Base-by-base conservation (phyloP, 257 asterid species). In the Petunia axillaris region DNA sequence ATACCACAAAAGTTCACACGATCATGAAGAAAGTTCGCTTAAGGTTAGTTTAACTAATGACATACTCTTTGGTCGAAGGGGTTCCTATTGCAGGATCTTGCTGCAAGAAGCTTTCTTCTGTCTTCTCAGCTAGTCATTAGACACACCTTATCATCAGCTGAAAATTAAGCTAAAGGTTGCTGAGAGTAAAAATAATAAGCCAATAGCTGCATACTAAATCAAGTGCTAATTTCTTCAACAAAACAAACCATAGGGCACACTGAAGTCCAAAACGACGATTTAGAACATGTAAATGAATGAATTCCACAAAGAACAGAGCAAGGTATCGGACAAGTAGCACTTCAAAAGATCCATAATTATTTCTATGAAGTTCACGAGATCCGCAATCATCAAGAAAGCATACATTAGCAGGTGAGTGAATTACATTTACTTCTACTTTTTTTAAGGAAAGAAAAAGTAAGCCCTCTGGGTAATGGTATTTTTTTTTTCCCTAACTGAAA, bases 51-150 rank as follows among this genome's bases (percentile, higher is more conserved):
- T 63, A 35, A 10, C 68, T 63, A 63, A 4, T 37, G 68, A 36
- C 43, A 36, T 63, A 63, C 3, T 25, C 25, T 14, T 36, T 63
- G 68, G 44, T 63, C 43, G 37, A 63, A 63, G 68, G 6, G 8
- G 8, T 35, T 6, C 68, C 38, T 63, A 36, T 43, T 63, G 63
- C 63, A 57, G 63, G 63, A 57, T 57, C 8, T 15, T 43, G 62
- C 25, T 73, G 60, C 77, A 71, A 50, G 13, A 73, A 73, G 59
- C 1, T 73, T 73, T 35, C 62, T 73, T 73, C 46, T 50, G 50
- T 50, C 60, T 35, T 73, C 62, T 73, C 77, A 35, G 77, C 0
- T 50, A 73, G 62, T 35, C 77, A 73, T 6, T 50, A 40, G 50
- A 37, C 35, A 35, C 46, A 36, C 77, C 46, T 11, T 57, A 73